Conservation (phyloP, 148 eudicot genomes). For the Rhododendron ferrugineum region DNA sequence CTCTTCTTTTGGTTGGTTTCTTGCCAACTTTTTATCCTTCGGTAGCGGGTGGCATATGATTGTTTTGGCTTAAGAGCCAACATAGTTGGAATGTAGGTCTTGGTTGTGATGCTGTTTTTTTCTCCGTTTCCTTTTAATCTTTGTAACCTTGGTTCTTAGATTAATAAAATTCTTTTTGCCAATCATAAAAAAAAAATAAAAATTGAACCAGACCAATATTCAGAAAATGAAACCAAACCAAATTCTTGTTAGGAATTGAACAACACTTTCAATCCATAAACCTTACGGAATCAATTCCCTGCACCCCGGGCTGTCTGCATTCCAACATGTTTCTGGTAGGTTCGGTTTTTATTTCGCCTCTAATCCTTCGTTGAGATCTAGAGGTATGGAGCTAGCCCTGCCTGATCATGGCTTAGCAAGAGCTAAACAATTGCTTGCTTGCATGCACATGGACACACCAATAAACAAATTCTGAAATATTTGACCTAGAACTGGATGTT, state of each 20-base stretch:
- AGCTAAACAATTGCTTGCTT: not conserved
- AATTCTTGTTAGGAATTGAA: not conserved
- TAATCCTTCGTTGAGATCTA: not conserved
- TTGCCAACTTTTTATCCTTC: too few relatives aligned
- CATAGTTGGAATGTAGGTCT: too few relatives aligned
- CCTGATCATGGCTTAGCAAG: not conserved
- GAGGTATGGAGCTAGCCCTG: not conserved
- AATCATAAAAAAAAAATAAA: too few relatives aligned
- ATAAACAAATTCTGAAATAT: not conserved
- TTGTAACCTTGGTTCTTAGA: too few relatives aligned
- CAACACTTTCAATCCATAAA: not conserved
- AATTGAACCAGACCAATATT: not conserved
- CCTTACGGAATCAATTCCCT: not conserved
- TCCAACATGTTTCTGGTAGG: not conserved
- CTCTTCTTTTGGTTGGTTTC: too few relatives aligned
- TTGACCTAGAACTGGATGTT: not conserved
- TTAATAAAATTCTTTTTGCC: too few relatives aligned
- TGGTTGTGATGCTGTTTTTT: too few relatives aligned
- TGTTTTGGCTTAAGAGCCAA: too few relatives aligned
- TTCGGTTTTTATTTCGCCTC: not conserved
- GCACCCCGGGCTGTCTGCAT: not conserved
- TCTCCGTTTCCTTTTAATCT: too few relatives aligned
- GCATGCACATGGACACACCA: not conserved
- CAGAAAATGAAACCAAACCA: not conserved
- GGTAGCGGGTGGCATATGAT: too few relatives aligned